Conservation (phyloP, 495 filamentous ascomycete genomes). For the Xeromyces bisporus region DNA sequence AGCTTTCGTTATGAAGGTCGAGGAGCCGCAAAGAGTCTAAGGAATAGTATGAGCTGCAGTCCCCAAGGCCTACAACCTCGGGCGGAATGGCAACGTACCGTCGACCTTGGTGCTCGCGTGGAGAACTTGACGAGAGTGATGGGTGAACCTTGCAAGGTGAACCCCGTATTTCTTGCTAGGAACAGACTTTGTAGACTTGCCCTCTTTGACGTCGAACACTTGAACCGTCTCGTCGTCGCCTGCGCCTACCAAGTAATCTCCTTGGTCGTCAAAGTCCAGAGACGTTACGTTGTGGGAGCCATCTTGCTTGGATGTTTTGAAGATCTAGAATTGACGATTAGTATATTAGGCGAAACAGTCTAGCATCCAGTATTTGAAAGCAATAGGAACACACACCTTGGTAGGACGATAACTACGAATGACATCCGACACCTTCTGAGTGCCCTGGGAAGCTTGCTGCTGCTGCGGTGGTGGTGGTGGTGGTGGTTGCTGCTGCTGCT, state of each 20-base stretch:
- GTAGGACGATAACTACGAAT: slow-evolving; percentile 28
- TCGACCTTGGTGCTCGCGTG: slow-evolving; percentile 94
- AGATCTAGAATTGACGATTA: slow-evolving; percentile 11
- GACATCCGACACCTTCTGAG: slow-evolving; percentile 29
- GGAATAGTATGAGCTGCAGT: slow-evolving; percentile 1
- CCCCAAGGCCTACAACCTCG: not conserved
- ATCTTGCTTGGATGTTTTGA: slow-evolving; percentile 24
- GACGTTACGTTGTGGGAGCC: slow-evolving; percentile 39
- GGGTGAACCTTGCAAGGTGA: slow-evolving; percentile 85
- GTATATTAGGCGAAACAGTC: slow-evolving; percentile 5
- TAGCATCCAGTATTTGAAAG: not conserved
- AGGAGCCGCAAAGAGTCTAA: slow-evolving; percentile 74
- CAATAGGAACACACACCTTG: slow-evolving; percentile 19
- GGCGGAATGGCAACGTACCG: slow-evolving; percentile 12
- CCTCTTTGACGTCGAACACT: slow-evolving; percentile 81
- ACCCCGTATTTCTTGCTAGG: slow-evolving; percentile 88
- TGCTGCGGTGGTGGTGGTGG: slow-evolving; percentile 5
- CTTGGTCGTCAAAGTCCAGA: slow-evolving; percentile 89
- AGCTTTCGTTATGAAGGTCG: slow-evolving; percentile 84
- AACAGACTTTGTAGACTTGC: slow-evolving; percentile 66
- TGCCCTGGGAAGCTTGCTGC: slow-evolving; percentile 16
- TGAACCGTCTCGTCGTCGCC: slow-evolving; percentile 89
- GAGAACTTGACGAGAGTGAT: slow-evolving; percentile 70
- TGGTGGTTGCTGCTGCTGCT: slow-evolving; percentile 8
- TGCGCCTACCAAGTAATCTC: slow-evolving; percentile 72